These are phyloP conservation scores for Salvia miltiorrhiza DNA, from an alignment of 257 asterid genomes.

Conservation along the genomic window DNA sequence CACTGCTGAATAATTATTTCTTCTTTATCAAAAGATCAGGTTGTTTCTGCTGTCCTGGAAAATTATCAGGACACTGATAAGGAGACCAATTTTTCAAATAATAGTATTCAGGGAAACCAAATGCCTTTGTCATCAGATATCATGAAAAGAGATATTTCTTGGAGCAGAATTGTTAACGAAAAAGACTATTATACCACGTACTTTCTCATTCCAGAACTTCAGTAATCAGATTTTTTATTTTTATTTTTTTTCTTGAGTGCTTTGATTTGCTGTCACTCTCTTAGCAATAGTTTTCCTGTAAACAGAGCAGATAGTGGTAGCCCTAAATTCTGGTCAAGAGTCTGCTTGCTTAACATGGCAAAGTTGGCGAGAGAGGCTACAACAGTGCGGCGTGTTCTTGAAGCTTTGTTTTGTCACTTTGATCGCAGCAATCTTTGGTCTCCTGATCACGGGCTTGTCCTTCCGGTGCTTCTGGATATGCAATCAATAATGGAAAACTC, in stretches of 20 bases:
- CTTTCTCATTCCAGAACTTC: conserved; percentile 28
- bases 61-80: conserved; percentile 43
- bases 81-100: conserved; percentile 27
- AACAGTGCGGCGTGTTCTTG: conserved; percentile 69
- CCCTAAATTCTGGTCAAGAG: conserved; percentile 68
- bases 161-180: conserved; percentile 63
- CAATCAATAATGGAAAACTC: conserved; percentile 61
- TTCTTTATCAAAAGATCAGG: conserved; percentile 63
- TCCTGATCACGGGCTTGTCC: conserved; percentile 61
- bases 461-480: conserved; percentile 63
- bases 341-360: conserved; percentile 77
- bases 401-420: conserved; percentile 67
- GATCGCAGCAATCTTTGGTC: conserved; percentile 67
- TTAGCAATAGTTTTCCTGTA: conserved; percentile 23
- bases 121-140: conserved; percentile 33
- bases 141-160: conserved; percentile 58
- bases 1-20: conserved; percentile 33
- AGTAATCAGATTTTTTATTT: conserved; percentile 11
- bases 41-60: conserved; percentile 66
- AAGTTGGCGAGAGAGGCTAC: conserved; percentile 73
- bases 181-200: conserved; percentile 55
- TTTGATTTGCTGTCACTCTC: conserved; percentile 25
- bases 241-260: conserved; percentile 3
- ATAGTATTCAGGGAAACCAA: conserved; percentile 33
- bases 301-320: conserved; percentile 64